Conservation (phyloP, 176 grass and related monocot species). For the Pharus latifolius region DNA sequence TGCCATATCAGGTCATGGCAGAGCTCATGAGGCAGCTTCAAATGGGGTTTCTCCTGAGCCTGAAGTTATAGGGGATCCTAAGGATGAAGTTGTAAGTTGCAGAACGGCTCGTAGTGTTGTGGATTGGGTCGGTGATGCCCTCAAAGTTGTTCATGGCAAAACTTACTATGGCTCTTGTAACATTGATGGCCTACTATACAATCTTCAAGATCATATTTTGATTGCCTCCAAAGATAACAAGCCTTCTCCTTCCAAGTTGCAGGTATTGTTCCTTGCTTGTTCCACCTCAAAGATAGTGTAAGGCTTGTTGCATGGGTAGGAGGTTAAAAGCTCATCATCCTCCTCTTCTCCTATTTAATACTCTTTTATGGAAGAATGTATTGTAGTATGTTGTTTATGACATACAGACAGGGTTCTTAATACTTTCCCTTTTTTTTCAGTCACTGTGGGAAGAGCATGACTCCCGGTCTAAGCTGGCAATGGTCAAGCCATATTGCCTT, state of each 20-base stretch:
- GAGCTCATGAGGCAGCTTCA: background rate
- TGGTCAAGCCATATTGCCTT: constrained; percentile 30
- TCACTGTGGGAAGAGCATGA: constrained; percentile 45
- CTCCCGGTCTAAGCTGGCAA: constrained; percentile 38
- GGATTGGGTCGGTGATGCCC: constrained; percentile 31
- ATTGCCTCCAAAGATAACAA: constrained; percentile 10
- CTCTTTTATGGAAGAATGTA: background rate
- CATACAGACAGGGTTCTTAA: background rate
- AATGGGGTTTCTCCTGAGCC: background rate
- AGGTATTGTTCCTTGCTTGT: constrained; percentile 11
- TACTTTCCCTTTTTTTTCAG: constrained; percentile 12
- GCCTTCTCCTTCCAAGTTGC: constrained; percentile 20
- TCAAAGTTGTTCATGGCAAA: constrained; percentile 19
- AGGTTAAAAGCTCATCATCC: background rate
- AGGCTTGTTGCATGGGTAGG: background rate
- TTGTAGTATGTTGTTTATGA: background rate
- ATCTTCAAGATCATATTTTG: constrained; percentile 39
- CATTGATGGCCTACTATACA: constrained; percentile 30
- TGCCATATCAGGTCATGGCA: background rate
- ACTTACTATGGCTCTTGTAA: constrained; percentile 33
- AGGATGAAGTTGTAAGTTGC: constrained; percentile 8
- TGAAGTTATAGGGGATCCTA: constrained; percentile 4
- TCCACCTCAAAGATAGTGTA: background rate
- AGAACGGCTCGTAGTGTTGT: constrained; percentile 2
- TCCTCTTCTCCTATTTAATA: background rate